Percentiles rank a stretch among this genome's conserved stretches.
phyloP scores from a whole-genome alignment of 805 yeast genomes.

The Cyberlindnera veronae region DNA sequence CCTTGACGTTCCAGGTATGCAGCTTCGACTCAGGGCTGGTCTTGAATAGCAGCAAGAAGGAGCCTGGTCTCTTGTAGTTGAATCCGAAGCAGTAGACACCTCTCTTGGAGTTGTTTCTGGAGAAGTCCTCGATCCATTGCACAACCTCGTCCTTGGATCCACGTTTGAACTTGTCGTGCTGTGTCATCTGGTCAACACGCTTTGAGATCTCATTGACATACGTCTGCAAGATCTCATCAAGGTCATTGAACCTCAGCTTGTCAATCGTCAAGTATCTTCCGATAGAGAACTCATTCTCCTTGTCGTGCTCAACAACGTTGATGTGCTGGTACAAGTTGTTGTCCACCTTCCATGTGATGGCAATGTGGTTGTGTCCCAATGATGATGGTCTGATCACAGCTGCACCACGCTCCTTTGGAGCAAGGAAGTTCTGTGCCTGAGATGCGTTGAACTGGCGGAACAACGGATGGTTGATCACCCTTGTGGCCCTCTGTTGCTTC shows the following conservation, averaged over 20 bases:
- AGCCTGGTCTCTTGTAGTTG: constrained; percentile 92
- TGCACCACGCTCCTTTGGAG: constrained; percentile 86
- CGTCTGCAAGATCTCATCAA: constrained; percentile 88
- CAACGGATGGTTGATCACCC: constrained; percentile 88
- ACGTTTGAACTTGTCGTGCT: constrained; percentile 82
- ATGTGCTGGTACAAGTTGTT: constrained; percentile 89
- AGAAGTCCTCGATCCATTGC: constrained; percentile 83
- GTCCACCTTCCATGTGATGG: constrained; percentile 95
- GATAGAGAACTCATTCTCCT: constrained; percentile 57
- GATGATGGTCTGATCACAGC: constrained; percentile 94
- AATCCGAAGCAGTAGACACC: constrained; percentile 88
- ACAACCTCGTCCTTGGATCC: constrained; percentile 79
- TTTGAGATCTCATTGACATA: constrained; percentile 82
- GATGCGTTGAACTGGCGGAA: constrained; percentile 76
- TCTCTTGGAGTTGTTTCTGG: constrained; percentile 86
- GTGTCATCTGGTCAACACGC: constrained; percentile 78
- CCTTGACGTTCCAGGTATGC: constrained; percentile 85
- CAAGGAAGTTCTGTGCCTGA: constrained; percentile 92
- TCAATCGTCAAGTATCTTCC: constrained; percentile 67
- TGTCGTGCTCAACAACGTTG: constrained; percentile 73
- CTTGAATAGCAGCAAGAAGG: constrained; percentile 84
- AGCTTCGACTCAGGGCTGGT: constrained; percentile 65
- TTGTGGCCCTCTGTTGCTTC: constrained; percentile 62
- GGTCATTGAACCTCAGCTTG: constrained; percentile 67
- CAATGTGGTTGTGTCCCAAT: constrained; percentile 80